These are phyloP conservation scores for Hymenoscyphus albidus DNA, from an alignment of 2,329 filamentous ascomycete species.

Conservation along the genomic window DNA sequence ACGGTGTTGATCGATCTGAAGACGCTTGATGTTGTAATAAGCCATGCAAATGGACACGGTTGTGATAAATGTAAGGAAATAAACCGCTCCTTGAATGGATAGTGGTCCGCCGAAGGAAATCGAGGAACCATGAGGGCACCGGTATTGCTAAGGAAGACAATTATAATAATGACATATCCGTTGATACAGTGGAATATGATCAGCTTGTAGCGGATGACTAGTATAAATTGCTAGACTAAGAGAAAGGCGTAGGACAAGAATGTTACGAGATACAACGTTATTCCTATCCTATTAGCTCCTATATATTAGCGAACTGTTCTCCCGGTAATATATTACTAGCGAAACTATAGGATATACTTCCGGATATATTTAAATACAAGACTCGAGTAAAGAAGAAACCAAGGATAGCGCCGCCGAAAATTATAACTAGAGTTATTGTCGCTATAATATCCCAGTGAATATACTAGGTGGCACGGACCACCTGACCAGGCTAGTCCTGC, in stretches of 20 bases:
- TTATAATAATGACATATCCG: conserved; percentile 51
- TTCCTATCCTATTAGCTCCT: conserved; percentile 37
- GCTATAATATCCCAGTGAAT: too few species aligned
- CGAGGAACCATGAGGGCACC: conserved; percentile 52
- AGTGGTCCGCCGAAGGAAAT: conserved; percentile 50
- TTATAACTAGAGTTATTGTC: conserved; percentile 14
- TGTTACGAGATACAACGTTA: conserved; percentile 44
- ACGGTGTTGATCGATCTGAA: conserved; percentile 61
- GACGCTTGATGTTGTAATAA: conserved; percentile 52
- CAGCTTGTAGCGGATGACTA: conserved; percentile 43
- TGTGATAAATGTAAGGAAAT: conserved; percentile 44
- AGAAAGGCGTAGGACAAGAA: conserved; percentile 46
- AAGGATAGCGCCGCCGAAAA: conserved; percentile 26
- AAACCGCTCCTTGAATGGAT: conserved; percentile 45
- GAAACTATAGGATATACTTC: conserved; percentile 28
- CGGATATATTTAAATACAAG: conserved; percentile 22
- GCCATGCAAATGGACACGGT: conserved; percentile 44
- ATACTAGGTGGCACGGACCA: too few species aligned
- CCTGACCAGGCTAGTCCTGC: too few species aligned
- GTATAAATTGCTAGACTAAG: conserved; percentile 47
- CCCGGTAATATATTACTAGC: conserved; percentile 33
- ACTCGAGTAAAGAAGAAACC: conserved; percentile 24
- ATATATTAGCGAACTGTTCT: conserved; percentile 41
- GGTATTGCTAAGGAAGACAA: conserved; percentile 44
- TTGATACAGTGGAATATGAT: conserved; percentile 56